Percentiles rank a stretch among this genome's conserved stretches.
Evolutionary conservation across 495 filamentous ascomycete species (phyloP).

Genomic region (Penicillium arizonense): DNA sequence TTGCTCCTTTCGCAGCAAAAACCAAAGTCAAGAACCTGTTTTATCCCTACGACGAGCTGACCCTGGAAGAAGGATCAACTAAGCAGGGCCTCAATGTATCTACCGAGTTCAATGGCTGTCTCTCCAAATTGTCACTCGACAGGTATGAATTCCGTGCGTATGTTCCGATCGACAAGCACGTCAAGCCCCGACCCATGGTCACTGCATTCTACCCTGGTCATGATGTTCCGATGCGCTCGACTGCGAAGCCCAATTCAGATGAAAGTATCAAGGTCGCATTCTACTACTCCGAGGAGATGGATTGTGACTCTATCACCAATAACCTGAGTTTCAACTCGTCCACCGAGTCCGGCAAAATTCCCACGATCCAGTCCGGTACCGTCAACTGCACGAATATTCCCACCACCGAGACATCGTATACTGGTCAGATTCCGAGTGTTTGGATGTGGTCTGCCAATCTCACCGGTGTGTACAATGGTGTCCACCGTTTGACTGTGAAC

Average conservation of each 20-base stretch:
- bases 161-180: constrained; percentile 50
- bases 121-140: constrained; percentile 48
- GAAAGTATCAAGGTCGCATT: constrained; percentile 52
- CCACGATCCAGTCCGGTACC: constrained; percentile 23
- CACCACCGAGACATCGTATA: constrained; percentile 22
- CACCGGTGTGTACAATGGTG: constrained; percentile 59
- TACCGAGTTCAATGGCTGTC: constrained; percentile 52
- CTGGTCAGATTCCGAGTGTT: constrained; percentile 50
- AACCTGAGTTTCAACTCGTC: constrained; percentile 52
- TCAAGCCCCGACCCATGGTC: constrained; percentile 56
- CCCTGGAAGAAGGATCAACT: constrained; percentile 33
- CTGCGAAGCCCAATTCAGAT: constrained; percentile 33
- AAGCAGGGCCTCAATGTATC: constrained; percentile 44
- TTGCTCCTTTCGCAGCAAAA: constrained; percentile 55
- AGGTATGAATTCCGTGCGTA: constrained; percentile 64
- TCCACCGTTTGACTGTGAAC: constrained; percentile 59
- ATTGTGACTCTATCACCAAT: constrained; percentile 54
- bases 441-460: constrained; percentile 55
- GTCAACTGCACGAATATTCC: constrained; percentile 42
- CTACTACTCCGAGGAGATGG: constrained; percentile 62
- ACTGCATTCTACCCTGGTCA: constrained; percentile 64
- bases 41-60: constrained; percentile 57
- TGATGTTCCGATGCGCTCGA: constrained; percentile 55
- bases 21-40: constrained; percentile 63
- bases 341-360: constrained; percentile 41